Evolutionary conservation across 108 stramenopile species (phyloP).

Genomic region (Schizochytrium sp.): DNA sequence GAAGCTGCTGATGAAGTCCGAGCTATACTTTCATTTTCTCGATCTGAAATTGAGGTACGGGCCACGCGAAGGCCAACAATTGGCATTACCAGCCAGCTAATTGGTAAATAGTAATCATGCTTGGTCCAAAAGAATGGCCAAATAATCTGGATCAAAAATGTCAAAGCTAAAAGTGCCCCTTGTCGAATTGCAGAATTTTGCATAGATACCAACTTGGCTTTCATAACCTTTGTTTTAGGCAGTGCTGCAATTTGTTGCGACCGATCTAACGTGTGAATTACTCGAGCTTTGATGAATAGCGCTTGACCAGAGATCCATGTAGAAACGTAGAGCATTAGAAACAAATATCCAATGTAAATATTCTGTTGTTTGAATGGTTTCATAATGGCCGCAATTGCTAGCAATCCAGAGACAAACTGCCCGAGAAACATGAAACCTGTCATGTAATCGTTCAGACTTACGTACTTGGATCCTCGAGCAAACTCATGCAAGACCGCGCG

Average conservation of each 20-base stretch:
- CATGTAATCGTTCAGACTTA: background rate
- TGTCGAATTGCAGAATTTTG: constrained; percentile 22
- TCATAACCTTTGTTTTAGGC: background rate
- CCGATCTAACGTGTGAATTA: constrained; percentile 42
- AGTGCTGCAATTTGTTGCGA: constrained; percentile 2
- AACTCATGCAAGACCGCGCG: background rate
- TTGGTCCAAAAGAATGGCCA: constrained; percentile 59
- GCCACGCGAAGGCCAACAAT: constrained; percentile 15
- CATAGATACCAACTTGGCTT: constrained; percentile 34
- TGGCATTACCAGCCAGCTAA: constrained; percentile 26
- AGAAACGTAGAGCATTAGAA: background rate
- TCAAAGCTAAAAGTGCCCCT: background rate
- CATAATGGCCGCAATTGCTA: background rate
- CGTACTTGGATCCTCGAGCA: background rate
- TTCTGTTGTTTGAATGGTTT: background rate
- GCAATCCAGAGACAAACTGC: background rate
- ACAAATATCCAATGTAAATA: background rate
- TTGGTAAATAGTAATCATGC: constrained; percentile 36
- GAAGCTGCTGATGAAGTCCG: background rate
- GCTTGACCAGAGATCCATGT: constrained; percentile 36
- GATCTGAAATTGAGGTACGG: background rate
- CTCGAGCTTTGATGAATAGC: background rate
- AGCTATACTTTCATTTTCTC: background rate
- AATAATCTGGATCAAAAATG: constrained; percentile 7
- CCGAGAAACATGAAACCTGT: background rate